Evolutionary conservation across 768 basidiomycete species (phyloP), one percentile per base, ranked within the genome.

Genomic region (Floccularia luteovirens): DNA sequence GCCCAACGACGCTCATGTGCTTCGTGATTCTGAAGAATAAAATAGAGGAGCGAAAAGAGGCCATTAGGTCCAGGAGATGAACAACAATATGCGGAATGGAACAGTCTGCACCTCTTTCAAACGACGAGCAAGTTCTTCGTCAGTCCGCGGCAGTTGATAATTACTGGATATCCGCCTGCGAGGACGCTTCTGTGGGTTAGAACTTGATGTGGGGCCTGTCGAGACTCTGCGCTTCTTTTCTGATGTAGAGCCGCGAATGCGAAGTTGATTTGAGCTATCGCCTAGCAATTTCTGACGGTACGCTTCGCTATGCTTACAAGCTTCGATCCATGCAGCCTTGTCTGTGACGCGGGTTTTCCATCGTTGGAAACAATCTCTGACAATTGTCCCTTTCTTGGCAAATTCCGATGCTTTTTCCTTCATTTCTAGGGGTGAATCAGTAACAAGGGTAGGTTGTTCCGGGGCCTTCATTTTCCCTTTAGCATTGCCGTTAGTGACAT

Each of bases 1-100:
- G 81, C 75, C 88, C 88, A 90, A 27, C 86, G 75, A 10, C 69
- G 71, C 46, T 77, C 72, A 43, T 85, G 77, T 43, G 82, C 79
- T 57, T 75, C 72, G 43, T 81, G 75, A 48, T 86, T 89, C 85
- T 88, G 55, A 11, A n/a, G n/a, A 35, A 35, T 40, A 25, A 19
- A 34, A 17, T 43, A 47, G 42, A 48, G 43, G 43, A 48, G 12
- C 37, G 44, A 20, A 38, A 45, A 34, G 42, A 50, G 22, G 31
- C 47, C 38, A 39, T 49, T 42, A 47, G 52, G 45, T 43, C 37
- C 43, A 41, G 16, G 41, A 42, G 20, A 38, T 20, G 38, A 44
- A 31, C 36, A 50, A 36, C 23, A 32, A 36, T 36, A 42, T 36
- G 28, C 17, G 38, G 48, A 43, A 54, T 40, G 36, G 42, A 44